Base-by-base conservation (phyloP, 2,329 filamentous ascomycete genomes). In the Cladosporium sphaerospermum region DNA sequence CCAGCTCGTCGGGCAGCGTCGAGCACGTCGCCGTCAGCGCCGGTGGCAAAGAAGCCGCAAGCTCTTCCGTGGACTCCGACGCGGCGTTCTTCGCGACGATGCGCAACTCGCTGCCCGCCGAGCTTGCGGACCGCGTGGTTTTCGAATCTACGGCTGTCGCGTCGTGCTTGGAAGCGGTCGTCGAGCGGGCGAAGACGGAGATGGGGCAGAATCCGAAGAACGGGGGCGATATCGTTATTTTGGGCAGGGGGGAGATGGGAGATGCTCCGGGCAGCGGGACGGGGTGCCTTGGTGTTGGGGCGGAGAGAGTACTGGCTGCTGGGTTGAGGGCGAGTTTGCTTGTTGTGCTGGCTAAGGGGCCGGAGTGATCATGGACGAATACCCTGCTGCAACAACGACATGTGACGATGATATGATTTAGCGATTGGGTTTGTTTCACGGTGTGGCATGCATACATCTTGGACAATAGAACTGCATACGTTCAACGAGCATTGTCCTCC, bases 151-250 rank as follows among this genome's bases (percentile, higher is more conserved):
- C 78, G 1, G 67, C 73, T 6, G 62, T 65, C 0, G 65, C 68
- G 13, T 66, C 71, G 1, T 67, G 75, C 1, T 67, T 78, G 5
- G 62, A 66, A 1, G 75, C 76, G 53, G 73, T 78, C 1, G 57
- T 86, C 1, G 71, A 75, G 5, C 69, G 77, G 4, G 85, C 85
- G 0, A 75, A 76, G 48, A 68, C 75, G 28, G 82, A 84, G 49
- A 75, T 89, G 2, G 81, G 80, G 0, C 78, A 80, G 55, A 76
- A 78, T 14, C 74, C 78, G 0, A 78, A 75, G 63, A 89, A 88
- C 60, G 82, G 83, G 0, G 86, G 86, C 2, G 86, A 89, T 63
- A 72, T 91, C 18, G 74, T 91, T 13, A 75, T 91, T 1, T 71
- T 89, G 10, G 86, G 86, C 0, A 75, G 84, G 34, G 71, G 62